Percentiles rank a stretch among this genome's conserved stretches.
Conservation (phyloP, 345 rosid species). For the Eucalyptus pumila region DNA sequence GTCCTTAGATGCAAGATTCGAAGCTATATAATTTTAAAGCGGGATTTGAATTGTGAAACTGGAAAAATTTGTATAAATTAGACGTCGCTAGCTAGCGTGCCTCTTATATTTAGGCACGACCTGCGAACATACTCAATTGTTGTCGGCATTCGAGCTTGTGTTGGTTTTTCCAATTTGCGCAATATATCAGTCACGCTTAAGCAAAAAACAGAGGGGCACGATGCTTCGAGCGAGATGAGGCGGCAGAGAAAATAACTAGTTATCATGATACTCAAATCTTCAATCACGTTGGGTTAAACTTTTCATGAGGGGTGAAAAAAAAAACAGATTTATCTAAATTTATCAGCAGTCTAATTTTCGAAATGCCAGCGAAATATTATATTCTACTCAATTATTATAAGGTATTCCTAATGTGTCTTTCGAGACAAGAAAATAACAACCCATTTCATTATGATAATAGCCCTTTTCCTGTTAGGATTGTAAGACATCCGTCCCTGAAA, state of each 20-base stretch:
- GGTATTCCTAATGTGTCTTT: not conserved
- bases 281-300: not conserved
- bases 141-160: not conserved
- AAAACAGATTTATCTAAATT: not conserved
- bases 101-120: not conserved
- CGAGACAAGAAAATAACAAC: not conserved
- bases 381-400: not conserved
- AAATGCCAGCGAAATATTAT: not conserved
- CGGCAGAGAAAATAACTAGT: not conserved
- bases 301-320: not conserved
- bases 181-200: rapidly evolving
- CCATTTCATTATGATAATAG: too few relatives aligned
- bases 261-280: not conserved
- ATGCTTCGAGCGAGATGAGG: not conserved
- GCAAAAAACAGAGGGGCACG: not conserved
- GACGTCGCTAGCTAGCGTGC: not conserved
- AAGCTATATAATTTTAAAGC: not conserved
- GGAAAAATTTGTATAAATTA: not conserved
- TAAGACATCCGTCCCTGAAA: not conserved
- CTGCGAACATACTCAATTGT: not conserved
- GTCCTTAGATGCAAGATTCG: not conserved
- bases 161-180: not conserved
- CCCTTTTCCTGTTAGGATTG: not conserved
- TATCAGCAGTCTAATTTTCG: not conserved
- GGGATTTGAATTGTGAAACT: not conserved